Evolutionary conservation across 1,139 yeast species (phyloP).

Genomic region (Zygosaccharomyces pseudobailii): DNA sequence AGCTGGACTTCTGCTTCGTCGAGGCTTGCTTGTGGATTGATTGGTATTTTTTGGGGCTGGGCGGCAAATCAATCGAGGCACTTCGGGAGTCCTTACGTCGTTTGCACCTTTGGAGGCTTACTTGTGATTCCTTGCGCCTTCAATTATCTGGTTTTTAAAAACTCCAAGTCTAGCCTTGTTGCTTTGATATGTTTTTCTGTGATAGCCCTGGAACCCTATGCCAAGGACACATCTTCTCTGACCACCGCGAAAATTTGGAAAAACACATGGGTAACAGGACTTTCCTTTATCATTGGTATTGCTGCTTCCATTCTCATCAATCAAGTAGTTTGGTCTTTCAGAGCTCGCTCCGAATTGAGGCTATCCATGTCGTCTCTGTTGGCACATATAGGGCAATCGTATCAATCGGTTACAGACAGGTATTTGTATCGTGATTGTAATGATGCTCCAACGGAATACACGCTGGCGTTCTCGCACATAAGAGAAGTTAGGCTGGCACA

Average conservation of each 20-base stretch:
- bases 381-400: slow-evolving; percentile 42
- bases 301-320: slow-evolving; percentile 37
- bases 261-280: slow-evolving; percentile 40
- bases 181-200: slow-evolving; percentile 41
- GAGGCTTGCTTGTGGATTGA: slow-evolving; percentile 35
- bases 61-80: slow-evolving; percentile 39
- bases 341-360: slow-evolving; percentile 42
- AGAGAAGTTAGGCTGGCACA: slow-evolving; percentile 47
- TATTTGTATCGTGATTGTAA: slow-evolving; percentile 44
- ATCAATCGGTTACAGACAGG: slow-evolving; percentile 45
- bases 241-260: slow-evolving; percentile 33
- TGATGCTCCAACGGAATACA: slow-evolving; percentile 43
- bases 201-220: slow-evolving; percentile 35
- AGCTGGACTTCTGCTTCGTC: slow-evolving; percentile 37
- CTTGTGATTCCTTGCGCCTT: slow-evolving; percentile 36
- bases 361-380: slow-evolving; percentile 39
- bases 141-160: slow-evolving; percentile 34
- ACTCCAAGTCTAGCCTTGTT: slow-evolving; percentile 42
- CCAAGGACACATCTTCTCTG: slow-evolving; percentile 15
- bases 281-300: slow-evolving; percentile 40
- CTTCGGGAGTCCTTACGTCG: slow-evolving; percentile 38
- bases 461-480: slow-evolving; percentile 42
- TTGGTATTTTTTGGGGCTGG: slow-evolving; percentile 47
- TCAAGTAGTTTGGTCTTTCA: slow-evolving; percentile 49
- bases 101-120: slow-evolving; percentile 39